Percentiles rank a stretch among this genome's conserved stretches.
Conservation (phyloP, 768 basidiomycete genomes). For the Boletus rex-veris region DNA sequence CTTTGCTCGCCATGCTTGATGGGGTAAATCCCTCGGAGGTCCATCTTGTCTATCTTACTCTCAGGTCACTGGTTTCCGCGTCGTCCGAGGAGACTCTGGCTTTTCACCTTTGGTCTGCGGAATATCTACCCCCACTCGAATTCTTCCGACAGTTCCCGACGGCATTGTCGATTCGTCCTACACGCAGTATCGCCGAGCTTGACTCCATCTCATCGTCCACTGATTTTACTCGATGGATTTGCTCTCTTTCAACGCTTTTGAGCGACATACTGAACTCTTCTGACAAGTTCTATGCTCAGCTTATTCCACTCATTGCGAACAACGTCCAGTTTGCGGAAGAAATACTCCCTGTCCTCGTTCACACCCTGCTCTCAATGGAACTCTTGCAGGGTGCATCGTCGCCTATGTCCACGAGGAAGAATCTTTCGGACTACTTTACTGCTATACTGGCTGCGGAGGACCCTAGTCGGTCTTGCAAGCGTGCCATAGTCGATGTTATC, state of each 20-base stretch:
- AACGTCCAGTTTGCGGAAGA: slow-evolving; percentile 60
- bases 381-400: slow-evolving; percentile 6
- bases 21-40: slow-evolving; percentile 46
- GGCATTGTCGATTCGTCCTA: slow-evolving; percentile 29
- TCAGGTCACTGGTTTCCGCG: slow-evolving; percentile 53
- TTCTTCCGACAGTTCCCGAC: slow-evolving; percentile 48
- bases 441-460: slow-evolving; percentile 26
- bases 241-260: slow-evolving; percentile 52
- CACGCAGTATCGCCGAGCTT: slow-evolving; percentile 37
- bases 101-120: slow-evolving; percentile 34
- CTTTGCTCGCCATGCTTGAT: slow-evolving; percentile 58
- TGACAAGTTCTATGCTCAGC: slow-evolving; percentile 66
- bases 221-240: slow-evolving; percentile 64
- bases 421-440: slow-evolving; percentile 24
- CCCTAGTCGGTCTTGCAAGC: slow-evolving; percentile 43
- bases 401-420: slow-evolving; percentile 9
- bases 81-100: slow-evolving; percentile 29
- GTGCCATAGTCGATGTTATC: slow-evolving; percentile 67
- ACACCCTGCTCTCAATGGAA: slow-evolving; percentile 51
- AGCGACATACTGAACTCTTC: slow-evolving; percentile 51
- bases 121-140: slow-evolving; percentile 43
- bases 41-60: slow-evolving; percentile 58
- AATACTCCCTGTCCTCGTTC: slow-evolving; percentile 72
- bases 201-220: slow-evolving; percentile 34
- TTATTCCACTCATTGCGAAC: slow-evolving; percentile 53